Evolutionary conservation across 2,329 filamentous ascomycete genomes (phyloP).

Genomic region (Aspergillus japonicus): DNA sequence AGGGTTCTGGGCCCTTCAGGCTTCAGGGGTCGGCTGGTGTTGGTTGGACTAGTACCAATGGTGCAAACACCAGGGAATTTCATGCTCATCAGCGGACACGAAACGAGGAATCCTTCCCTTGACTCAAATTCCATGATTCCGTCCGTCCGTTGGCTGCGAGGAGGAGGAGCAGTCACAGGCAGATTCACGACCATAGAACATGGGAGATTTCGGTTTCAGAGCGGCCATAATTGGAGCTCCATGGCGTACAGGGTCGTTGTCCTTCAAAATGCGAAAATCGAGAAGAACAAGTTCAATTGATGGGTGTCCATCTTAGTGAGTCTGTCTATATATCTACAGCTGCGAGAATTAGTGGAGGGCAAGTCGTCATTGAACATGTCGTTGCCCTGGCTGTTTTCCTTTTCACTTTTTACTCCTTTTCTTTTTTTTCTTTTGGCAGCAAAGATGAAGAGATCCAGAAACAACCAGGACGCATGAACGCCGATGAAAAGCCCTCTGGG

Average conservation of each 20-base stretch:
- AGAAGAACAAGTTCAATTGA: not conserved
- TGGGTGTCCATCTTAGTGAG: not conserved
- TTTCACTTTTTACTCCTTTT: not conserved
- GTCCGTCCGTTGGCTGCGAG: not conserved
- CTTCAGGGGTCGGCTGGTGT: constrained; percentile 1
- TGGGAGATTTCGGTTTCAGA: not conserved
- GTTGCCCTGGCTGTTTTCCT: not conserved
- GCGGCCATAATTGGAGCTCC: not conserved
- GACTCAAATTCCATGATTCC: not conserved
- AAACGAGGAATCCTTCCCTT: not conserved
- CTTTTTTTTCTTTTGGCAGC: not conserved
- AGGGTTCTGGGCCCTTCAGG: constrained; percentile 8
- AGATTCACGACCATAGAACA: not conserved
- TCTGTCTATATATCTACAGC: not conserved
- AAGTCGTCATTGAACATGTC: constrained; percentile 1
- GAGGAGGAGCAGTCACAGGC: not conserved
- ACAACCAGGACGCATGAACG: constrained; percentile 8
- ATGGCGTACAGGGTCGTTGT: not conserved
- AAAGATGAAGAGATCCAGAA: constrained; percentile 4
- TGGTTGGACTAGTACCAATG: constrained; percentile 2
- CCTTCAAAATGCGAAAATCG: not conserved
- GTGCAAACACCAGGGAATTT: not conserved
- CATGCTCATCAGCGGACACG: not conserved
- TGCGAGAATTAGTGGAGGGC: not conserved
- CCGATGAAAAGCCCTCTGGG: constrained; percentile 7